phyloP scores from a whole-genome alignment of 2,329 filamentous ascomycete species.

The Endocalyx cinctus region DNA sequence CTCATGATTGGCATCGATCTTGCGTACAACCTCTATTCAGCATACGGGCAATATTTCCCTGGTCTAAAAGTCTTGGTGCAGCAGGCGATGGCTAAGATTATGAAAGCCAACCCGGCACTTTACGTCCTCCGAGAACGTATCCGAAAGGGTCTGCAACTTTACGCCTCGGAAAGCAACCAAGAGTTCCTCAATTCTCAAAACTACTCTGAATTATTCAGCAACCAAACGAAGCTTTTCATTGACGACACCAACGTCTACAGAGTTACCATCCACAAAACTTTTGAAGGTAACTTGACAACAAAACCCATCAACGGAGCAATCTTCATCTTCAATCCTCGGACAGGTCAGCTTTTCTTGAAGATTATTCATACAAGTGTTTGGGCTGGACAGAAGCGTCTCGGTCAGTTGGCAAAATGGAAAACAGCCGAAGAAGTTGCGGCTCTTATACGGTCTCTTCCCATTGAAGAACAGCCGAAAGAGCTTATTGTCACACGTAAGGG shows the following conservation, averaged over 20 bases:
- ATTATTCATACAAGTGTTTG: slow-evolving; percentile 99
- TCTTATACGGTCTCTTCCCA: slow-evolving; percentile 87
- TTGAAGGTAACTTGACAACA: slow-evolving; percentile 97
- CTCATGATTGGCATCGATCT: slow-evolving; percentile 97
- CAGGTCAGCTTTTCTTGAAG: slow-evolving; percentile 95
- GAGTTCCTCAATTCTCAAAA: slow-evolving; percentile 99
- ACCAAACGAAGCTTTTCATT: slow-evolving; percentile 97
- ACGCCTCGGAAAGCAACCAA: slow-evolving; percentile 97
- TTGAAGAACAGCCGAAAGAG: slow-evolving; percentile 98
- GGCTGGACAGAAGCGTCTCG: slow-evolving; percentile 98
- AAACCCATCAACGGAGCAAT: slow-evolving; percentile 99
- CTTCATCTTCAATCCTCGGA: slow-evolving; percentile 99
- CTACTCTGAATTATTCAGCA: slow-evolving; percentile 98
- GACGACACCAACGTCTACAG: slow-evolving; percentile 99
- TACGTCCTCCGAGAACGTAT: slow-evolving; percentile 98
- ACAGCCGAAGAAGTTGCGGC: slow-evolving; percentile 99
- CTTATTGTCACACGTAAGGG: slow-evolving; percentile 97
- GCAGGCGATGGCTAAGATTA: slow-evolving; percentile 98
- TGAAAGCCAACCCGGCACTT: slow-evolving; percentile 97
- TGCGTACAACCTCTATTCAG: slow-evolving; percentile 97
- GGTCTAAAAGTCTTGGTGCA: slow-evolving; percentile 92
- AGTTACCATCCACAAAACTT: slow-evolving; percentile 99
- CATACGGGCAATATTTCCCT: slow-evolving; percentile 98
- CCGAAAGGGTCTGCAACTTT: slow-evolving; percentile 93
- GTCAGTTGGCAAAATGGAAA: slow-evolving; percentile 98